Evolutionary conservation across 1,284 basidiomycete genomes (phyloP).

Genomic region (Sanguinoderma infundibulare): DNA sequence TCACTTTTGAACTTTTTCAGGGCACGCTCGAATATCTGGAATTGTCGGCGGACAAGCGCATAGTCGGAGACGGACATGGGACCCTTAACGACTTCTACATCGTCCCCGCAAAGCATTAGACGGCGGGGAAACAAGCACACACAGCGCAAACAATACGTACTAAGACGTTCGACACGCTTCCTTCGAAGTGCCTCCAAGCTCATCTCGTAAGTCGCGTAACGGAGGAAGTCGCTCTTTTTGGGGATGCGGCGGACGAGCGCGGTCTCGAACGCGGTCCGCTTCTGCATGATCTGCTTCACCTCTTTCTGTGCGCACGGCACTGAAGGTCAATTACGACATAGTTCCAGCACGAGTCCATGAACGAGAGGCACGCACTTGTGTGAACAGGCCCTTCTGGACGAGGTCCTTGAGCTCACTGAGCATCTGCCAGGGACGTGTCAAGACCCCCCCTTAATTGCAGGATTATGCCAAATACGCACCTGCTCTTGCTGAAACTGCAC

Average conservation of each 20-base stretch:
- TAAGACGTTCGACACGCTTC: slow-evolving; percentile 74
- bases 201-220: slow-evolving; percentile 94
- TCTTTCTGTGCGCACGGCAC: slow-evolving; percentile 58
- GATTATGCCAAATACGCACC: slow-evolving; percentile 37
- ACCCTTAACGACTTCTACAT: slow-evolving; percentile 13
- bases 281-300: slow-evolving; percentile 85
- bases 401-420: slow-evolving; percentile 96
- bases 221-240: slow-evolving; percentile 88
- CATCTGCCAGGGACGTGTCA: slow-evolving; percentile 54
- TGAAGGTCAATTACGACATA: slow-evolving; percentile 25
- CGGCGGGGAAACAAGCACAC: not conserved
- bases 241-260: slow-evolving; percentile 83
- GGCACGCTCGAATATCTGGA: slow-evolving; percentile 91
- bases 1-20: slow-evolving; percentile 90
- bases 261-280: slow-evolving; percentile 85
- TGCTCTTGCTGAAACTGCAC: slow-evolving; percentile 96
- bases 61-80: slow-evolving; percentile 78
- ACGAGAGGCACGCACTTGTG: slow-evolving; percentile 58
- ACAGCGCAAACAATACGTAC: slow-evolving; percentile 49
- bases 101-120: not conserved
- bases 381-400: slow-evolving; percentile 87
- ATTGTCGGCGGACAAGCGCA: slow-evolving; percentile 80
- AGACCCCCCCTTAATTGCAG: not conserved
- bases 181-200: slow-evolving; percentile 80
- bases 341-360: not conserved